Conservation (phyloP, 2,329 filamentous ascomycete species). For the Colletotrichum agaves region DNA sequence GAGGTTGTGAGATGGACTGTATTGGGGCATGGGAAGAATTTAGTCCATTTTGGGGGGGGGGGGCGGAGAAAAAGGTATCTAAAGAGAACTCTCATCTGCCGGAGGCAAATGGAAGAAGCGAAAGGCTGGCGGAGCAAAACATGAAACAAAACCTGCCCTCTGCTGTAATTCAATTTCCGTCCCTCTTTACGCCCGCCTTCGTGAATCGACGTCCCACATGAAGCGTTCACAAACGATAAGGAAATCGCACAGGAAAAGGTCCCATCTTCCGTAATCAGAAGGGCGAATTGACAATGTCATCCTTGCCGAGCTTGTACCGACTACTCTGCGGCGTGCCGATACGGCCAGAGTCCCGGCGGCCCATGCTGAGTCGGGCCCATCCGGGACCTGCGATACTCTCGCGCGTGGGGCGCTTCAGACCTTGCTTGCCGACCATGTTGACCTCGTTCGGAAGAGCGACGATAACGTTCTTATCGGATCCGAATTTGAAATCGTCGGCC, state of each 20-base stretch:
- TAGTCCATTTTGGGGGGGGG: no score
- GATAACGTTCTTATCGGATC: conserved; percentile 97
- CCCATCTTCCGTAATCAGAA: conserved; percentile 53
- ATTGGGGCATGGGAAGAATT: no score
- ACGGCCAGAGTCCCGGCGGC: conserved; percentile 60
- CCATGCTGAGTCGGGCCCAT: conserved; percentile 56
- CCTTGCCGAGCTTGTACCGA: conserved; percentile 78
- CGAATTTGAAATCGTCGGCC: conserved; percentile 98
- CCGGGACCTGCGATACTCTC: conserved; percentile 84
- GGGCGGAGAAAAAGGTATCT: conserved; percentile 21
- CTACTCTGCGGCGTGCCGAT: conserved; percentile 65
- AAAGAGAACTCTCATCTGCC: conserved; percentile 7
- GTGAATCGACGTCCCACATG: conserved; percentile 15
- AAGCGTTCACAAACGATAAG: conserved; percentile 6
- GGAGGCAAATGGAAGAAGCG: not conserved
- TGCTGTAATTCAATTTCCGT: conserved; percentile 18
- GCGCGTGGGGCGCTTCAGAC: conserved; percentile 86
- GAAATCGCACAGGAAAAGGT: not conserved
- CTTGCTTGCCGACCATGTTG: conserved; percentile 92
- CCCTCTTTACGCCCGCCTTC: conserved; percentile 8
- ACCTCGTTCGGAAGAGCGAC: conserved; percentile 97
- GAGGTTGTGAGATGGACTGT: no score
- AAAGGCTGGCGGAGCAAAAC: not conserved
- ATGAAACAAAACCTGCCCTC: not conserved
- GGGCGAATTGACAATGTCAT: conserved; percentile 83